Evolutionary conservation across 2,329 filamentous ascomycete genomes (phyloP).

Genomic region (Botrytis sinoallii): DNA sequence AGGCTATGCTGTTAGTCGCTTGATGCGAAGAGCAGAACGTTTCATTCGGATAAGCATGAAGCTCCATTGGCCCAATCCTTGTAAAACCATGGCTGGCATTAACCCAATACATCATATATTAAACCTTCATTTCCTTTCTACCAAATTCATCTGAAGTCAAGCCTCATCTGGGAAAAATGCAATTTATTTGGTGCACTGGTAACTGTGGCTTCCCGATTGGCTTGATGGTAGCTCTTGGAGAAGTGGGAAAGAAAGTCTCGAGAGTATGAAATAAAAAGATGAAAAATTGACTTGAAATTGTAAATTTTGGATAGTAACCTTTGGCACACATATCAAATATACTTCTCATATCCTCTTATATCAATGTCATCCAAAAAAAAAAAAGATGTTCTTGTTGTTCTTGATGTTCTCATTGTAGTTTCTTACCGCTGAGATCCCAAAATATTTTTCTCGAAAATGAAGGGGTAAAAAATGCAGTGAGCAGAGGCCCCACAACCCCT

Average conservation of each 20-base stretch:
- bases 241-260: background rate
- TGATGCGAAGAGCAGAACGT: background rate
- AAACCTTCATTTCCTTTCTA: background rate
- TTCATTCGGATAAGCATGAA: background rate
- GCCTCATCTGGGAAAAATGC: background rate
- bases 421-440: background rate
- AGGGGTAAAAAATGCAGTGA: constrained; percentile 1
- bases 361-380: background rate
- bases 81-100: background rate
- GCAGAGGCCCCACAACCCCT: background rate
- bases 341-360: background rate
- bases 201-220: background rate
- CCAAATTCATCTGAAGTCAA: background rate
- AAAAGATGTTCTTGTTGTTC: background rate
- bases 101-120: background rate
- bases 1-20: background rate
- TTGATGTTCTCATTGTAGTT: background rate
- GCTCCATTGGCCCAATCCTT: background rate
- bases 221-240: background rate
- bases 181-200: background rate
- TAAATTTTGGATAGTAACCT: background rate
- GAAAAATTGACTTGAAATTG: background rate
- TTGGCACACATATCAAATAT: background rate
- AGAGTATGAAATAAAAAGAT: background rate
- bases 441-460: background rate